Evolutionary conservation across 305 asterid species (phyloP).

Genomic region (Fraxinus platypoda): DNA sequence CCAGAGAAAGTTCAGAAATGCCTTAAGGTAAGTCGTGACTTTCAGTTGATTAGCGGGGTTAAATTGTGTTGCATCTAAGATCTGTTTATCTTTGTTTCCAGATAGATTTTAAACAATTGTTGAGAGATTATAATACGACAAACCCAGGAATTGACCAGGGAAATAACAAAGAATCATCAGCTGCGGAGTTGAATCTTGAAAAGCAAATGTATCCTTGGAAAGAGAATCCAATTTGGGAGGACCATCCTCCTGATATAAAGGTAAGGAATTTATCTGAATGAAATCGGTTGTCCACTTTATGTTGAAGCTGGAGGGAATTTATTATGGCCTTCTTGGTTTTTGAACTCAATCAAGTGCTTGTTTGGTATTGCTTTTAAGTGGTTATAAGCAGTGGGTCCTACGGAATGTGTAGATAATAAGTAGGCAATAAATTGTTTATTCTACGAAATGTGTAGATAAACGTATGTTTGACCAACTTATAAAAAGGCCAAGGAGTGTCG

Average conservation of each 20-base stretch:
- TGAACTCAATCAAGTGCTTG: background rate
- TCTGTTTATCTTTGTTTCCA: slow-evolving; percentile 21
- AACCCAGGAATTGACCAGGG: slow-evolving; percentile 23
- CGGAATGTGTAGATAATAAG: too few species aligned
- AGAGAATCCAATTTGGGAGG: slow-evolving; percentile 68
- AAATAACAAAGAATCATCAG: slow-evolving; percentile 30
- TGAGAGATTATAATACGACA: slow-evolving; percentile 22
- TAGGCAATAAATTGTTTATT: too few species aligned
- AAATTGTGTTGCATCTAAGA: slow-evolving; percentile 1
- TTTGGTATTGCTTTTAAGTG: background rate
- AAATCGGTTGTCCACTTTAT: background rate
- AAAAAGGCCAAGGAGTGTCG: background rate
- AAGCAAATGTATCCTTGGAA: slow-evolving; percentile 76
- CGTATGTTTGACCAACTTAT: background rate
- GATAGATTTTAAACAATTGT: slow-evolving; percentile 39
- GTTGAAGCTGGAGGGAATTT: background rate
- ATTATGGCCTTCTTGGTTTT: background rate
- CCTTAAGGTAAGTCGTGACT: slow-evolving; percentile 38
- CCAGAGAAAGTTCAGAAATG: slow-evolving; percentile 41
- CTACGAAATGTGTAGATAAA: too few species aligned
- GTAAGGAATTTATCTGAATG: slow-evolving; percentile 26
- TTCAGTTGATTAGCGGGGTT: slow-evolving; percentile 20
- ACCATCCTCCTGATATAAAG: slow-evolving; percentile 64
- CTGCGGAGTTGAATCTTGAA: slow-evolving; percentile 44
- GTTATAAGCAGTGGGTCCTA: background rate